A percentile compares a stretch with the other conserved stretches of the same genome.
Evolutionary conservation across 306 rosid species (phyloP).

Genomic region (Alnus rubra): DNA sequence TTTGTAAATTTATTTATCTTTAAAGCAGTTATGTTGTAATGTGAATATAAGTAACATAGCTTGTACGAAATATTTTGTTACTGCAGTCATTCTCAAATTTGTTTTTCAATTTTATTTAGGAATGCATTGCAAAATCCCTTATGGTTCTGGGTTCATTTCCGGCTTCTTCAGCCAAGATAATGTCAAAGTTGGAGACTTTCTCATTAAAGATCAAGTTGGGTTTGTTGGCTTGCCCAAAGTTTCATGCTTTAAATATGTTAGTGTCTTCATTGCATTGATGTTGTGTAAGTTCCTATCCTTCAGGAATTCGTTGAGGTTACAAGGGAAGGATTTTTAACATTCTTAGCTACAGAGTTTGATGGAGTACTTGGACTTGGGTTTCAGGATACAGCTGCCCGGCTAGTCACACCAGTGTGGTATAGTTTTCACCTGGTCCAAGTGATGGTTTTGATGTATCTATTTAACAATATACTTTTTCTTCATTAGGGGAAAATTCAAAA

Average conservation of each 20-base stretch:
- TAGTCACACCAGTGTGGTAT: constrained; percentile 52
- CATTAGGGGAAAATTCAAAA: background rate
- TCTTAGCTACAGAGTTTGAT: constrained; percentile 40
- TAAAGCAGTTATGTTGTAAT: background rate
- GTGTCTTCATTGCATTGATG: background rate
- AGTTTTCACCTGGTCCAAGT: background rate
- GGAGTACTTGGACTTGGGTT: constrained; percentile 61
- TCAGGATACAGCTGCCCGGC: constrained; percentile 39
- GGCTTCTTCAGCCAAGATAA: constrained; percentile 54
- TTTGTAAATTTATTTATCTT: background rate
- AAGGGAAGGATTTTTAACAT: constrained; percentile 37
- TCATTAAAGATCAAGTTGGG: constrained; percentile 45
- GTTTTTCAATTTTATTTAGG: constrained; percentile 32
- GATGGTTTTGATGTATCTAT: constrained; percentile 1
- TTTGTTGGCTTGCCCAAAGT: constrained; percentile 1
- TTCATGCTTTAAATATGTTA: background rate
- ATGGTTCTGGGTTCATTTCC: constrained; percentile 41
- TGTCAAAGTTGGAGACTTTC: constrained; percentile 41
- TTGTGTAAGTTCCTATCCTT: constrained; percentile 15
- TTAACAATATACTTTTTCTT: background rate
- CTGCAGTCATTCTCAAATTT: constrained; percentile 6
- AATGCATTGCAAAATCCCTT: constrained; percentile 50
- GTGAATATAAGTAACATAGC: background rate
- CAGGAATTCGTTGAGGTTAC: constrained; percentile 55
- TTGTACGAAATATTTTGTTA: background rate